Evolutionary conservation across 768 basidiomycete genomes (phyloP).

Genomic region (Galerina marginata): DNA sequence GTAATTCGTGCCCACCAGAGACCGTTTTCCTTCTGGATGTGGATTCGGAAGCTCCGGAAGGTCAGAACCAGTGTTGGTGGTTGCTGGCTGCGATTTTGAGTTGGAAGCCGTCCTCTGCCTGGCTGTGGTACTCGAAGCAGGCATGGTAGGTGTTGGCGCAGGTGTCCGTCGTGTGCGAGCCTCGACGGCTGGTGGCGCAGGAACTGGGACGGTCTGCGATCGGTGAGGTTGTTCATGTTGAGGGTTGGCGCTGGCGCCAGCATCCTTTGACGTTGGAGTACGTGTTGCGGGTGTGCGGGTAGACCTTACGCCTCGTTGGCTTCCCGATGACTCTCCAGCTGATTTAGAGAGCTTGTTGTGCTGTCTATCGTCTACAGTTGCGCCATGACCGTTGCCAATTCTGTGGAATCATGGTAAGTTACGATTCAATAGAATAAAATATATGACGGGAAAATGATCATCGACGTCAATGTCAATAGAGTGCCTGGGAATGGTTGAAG

Average conservation of each 20-base stretch:
- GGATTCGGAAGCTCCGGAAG: constrained; percentile 5
- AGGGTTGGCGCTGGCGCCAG: not conserved
- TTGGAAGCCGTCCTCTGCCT: constrained; percentile 14
- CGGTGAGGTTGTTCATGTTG: constrained; percentile 13
- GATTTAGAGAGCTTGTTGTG: not conserved
- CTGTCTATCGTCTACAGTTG: not conserved
- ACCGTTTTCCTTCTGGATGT: constrained; percentile 1
- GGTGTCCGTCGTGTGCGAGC: not conserved
- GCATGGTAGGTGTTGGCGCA: constrained; percentile 6
- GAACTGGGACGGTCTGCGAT: constrained; percentile 20
- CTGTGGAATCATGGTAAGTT: not conserved
- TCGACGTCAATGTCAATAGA: not conserved
- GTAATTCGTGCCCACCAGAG: constrained; percentile 18
- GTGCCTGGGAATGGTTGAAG: not conserved
- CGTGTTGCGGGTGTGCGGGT: constrained; percentile 18
- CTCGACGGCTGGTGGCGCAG: constrained; percentile 1
- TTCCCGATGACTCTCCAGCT: too few species aligned
- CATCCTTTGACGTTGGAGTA: constrained; percentile 5
- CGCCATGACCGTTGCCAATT: not conserved
- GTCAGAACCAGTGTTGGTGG: not conserved
- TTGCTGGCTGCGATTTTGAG: constrained; percentile 4
- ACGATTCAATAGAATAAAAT: not conserved
- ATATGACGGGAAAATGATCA: not conserved
- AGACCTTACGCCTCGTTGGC: constrained; percentile 12
- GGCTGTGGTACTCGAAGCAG: constrained; percentile 2